Evolutionary conservation across 495 filamentous ascomycete genomes (phyloP).

Genomic region (Podospora comata): DNA sequence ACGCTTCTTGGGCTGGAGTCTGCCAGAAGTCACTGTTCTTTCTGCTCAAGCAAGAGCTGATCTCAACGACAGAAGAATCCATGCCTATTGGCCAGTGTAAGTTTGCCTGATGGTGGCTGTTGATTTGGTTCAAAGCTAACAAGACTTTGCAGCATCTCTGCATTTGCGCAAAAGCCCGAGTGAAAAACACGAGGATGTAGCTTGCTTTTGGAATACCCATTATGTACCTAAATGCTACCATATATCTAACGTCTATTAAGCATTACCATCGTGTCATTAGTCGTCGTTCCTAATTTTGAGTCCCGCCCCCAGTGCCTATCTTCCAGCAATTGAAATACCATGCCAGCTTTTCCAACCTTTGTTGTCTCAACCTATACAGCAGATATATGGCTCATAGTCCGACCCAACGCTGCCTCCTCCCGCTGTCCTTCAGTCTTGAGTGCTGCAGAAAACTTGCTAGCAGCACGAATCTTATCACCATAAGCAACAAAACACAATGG

Average conservation of each 20-base stretch:
- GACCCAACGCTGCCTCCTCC: background rate
- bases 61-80: constrained; percentile 1
- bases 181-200: constrained; percentile 9
- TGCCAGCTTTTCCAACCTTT: background rate
- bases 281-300: background rate
- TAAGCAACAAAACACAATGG: constrained; percentile 31
- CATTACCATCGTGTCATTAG: background rate
- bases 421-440: constrained; percentile 11
- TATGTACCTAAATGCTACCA: background rate
- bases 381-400: constrained; percentile 20
- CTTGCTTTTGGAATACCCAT: background rate
- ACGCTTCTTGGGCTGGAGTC: constrained; percentile 5
- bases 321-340: background rate
- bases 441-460: constrained; percentile 21
- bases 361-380: constrained; percentile 11
- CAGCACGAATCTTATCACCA: constrained; percentile 25
- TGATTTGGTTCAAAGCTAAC: background rate
- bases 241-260: background rate
- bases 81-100: constrained; percentile 19
- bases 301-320: background rate
- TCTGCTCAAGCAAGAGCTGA: constrained; percentile 7
- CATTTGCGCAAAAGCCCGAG: constrained; percentile 4
- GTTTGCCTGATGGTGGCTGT: background rate
- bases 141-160: background rate
- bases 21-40: constrained; percentile 4